Percentiles rank a stretch among this genome's conserved stretches.
phyloP scores from a whole-genome alignment of 2,329 filamentous ascomycete species.

The Fusarium praegraminearum region DNA sequence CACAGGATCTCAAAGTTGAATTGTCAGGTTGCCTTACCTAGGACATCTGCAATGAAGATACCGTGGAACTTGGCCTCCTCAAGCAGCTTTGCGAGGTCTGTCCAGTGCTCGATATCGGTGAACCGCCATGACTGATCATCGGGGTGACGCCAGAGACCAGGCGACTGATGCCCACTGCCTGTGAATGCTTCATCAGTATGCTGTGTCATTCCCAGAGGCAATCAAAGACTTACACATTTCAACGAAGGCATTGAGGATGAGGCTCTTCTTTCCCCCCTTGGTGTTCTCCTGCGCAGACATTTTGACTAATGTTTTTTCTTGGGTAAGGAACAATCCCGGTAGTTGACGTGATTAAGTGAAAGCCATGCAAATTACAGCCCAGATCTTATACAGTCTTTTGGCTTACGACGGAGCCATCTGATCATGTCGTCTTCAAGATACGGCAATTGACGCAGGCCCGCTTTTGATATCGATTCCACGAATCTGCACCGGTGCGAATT shows the following conservation, averaged over 20 bases:
- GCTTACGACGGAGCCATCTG: background rate
- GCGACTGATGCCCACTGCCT: conserved; percentile 61
- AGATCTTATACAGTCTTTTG: background rate
- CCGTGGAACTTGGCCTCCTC: conserved; percentile 73
- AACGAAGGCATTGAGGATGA: conserved; percentile 60
- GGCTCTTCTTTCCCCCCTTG: conserved; percentile 50
- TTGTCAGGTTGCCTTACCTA: conserved; percentile 47
- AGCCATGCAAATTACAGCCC: background rate
- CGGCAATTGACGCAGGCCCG: background rate
- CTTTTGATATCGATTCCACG: background rate
- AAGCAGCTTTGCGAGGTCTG: conserved; percentile 68
- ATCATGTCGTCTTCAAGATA: background rate
- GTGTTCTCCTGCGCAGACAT: background rate
- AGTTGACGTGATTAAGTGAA: background rate
- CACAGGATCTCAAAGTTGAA: conserved; percentile 57
- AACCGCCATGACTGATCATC: conserved; percentile 73
- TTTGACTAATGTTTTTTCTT: background rate
- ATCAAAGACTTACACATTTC: conserved; percentile 30
- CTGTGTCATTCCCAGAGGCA: background rate
- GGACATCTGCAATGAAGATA: conserved; percentile 75
- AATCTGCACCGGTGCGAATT: background rate
- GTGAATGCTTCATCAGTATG: conserved; percentile 34
- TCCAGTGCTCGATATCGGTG: conserved; percentile 71
- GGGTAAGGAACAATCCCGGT: background rate
- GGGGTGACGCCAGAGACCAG: conserved; percentile 69